A percentile compares a stretch with the other conserved stretches of the same genome.
These are phyloP conservation scores for Candida taoyuanica DNA, from an alignment of 805 yeast genomes.

Conservation along the genomic window DNA sequence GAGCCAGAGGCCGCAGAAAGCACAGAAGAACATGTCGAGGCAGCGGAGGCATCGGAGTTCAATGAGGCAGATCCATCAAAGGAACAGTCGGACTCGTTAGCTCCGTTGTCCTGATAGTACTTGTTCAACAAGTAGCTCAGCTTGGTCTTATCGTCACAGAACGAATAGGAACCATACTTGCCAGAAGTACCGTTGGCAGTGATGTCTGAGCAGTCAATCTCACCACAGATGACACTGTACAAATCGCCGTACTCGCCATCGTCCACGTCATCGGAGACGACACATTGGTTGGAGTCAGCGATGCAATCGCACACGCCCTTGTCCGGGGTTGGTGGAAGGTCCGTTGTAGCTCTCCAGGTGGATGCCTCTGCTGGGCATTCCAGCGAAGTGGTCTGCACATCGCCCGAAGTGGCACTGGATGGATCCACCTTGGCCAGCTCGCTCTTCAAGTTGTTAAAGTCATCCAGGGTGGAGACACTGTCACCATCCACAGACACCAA, in stretches of 20 bases:
- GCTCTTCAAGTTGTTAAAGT: slow-evolving; percentile 52
- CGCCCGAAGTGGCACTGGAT: slow-evolving; percentile 35
- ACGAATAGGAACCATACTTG: slow-evolving; percentile 66
- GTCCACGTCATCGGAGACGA: slow-evolving; percentile 47
- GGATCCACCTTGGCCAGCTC: slow-evolving; percentile 53
- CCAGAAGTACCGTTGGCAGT: slow-evolving; percentile 59
- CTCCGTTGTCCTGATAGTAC: slow-evolving; percentile 53
- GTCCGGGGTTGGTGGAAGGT: slow-evolving; percentile 77
- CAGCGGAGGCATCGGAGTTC: slow-evolving; percentile 35
- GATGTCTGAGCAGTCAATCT: slow-evolving; percentile 58
- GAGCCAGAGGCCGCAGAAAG: slow-evolving; percentile 31
- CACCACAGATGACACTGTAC: slow-evolving; percentile 53
- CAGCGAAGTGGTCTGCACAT: slow-evolving; percentile 33
- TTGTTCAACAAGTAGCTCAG: slow-evolving; percentile 61
- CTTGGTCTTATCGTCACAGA: slow-evolving; percentile 67
- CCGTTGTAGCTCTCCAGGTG: slow-evolving; percentile 64
- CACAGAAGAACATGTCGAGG: slow-evolving; percentile 33
- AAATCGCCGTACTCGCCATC: slow-evolving; percentile 54
- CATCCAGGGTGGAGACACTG: slow-evolving; percentile 54
- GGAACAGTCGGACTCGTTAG: slow-evolving; percentile 53
- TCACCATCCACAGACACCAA: slow-evolving; percentile 53
- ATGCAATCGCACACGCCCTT: slow-evolving; percentile 62
- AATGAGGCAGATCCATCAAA: slow-evolving; percentile 68
- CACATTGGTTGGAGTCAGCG: slow-evolving; percentile 50
- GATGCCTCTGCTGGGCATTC: slow-evolving; percentile 47